These are phyloP conservation scores for Brassica cretica DNA, from an alignment of 345 rosid species.

Conservation along the genomic window DNA sequence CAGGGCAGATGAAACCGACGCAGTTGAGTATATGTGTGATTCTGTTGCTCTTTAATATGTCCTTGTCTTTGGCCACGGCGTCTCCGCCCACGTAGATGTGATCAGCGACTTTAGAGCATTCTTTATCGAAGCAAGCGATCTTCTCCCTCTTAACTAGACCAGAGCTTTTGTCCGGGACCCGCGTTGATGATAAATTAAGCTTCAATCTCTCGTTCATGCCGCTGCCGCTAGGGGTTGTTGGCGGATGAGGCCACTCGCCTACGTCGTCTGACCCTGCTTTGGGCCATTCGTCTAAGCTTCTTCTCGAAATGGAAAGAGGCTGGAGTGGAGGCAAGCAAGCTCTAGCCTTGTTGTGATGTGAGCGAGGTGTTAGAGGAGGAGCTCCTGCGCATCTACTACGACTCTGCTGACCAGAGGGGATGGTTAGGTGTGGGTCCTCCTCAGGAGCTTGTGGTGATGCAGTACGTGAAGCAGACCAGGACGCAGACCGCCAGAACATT, in stretches of 20 bases:
- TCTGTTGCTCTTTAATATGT: constrained; percentile 73
- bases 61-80: constrained; percentile 88
- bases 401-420: constrained; percentile 12
- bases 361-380: constrained; percentile 85
- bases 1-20: constrained; percentile 97
- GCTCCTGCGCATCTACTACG: constrained; percentile 54
- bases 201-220: constrained; percentile 71
- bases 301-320: constrained; percentile 83
- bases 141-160: constrained; percentile 84
- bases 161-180: constrained; percentile 62
- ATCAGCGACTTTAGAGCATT: constrained; percentile 94
- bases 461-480: constrained; percentile 96
- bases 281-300: constrained; percentile 99
- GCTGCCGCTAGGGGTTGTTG: constrained; percentile 65
- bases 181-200: constrained; percentile 84
- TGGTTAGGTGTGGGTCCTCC: constrained; percentile 48
- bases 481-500: constrained; percentile 93
- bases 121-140: constrained; percentile 93
- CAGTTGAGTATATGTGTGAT: constrained; percentile 95
- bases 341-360: constrained; percentile 90
- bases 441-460: constrained; percentile 56
- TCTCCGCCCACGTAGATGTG: constrained; percentile 98
- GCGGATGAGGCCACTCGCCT: constrained; percentile 96
- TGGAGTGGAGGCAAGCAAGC: constrained; percentile 95
- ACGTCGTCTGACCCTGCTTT: constrained; percentile 91